Evolutionary conservation across 805 yeast species (phyloP).

Genomic region (Saccharomycopsis malanga): DNA sequence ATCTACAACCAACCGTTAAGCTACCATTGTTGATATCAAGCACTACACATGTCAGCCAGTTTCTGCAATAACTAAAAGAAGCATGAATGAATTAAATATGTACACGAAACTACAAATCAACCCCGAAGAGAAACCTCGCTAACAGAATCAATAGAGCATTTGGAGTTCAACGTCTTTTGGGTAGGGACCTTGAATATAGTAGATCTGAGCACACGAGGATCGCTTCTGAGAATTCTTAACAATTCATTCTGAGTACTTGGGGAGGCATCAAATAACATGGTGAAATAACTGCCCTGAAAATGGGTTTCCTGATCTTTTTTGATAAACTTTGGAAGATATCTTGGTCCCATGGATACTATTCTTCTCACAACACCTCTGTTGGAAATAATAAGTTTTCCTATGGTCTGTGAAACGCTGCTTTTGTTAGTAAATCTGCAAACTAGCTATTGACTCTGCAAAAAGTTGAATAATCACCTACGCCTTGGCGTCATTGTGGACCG

Average conservation of each 20-base stretch:
- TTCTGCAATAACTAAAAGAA: too few species aligned
- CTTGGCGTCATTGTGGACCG: constrained; percentile 53
- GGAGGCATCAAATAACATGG: constrained; percentile 81
- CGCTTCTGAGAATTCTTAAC: constrained; percentile 68
- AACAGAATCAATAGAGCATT: constrained; percentile 42
- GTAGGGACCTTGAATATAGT: constrained; percentile 59
- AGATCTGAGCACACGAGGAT: constrained; percentile 86
- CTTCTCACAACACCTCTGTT: constrained; percentile 94
- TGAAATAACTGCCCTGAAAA: constrained; percentile 83
- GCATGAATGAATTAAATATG: too few species aligned
- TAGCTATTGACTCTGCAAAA: too few species aligned
- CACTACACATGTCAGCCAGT: too few species aligned
- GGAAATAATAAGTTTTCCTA: constrained; percentile 74
- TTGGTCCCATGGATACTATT: constrained; percentile 71
- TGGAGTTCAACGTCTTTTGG: constrained; percentile 44
- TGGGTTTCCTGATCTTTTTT: constrained; percentile 83
- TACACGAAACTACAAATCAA: too few species aligned
- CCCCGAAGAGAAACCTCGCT: constrained; percentile 4
- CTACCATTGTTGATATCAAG: too few species aligned
- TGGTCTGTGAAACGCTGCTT: constrained; percentile 44
- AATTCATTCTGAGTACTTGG: constrained; percentile 83
- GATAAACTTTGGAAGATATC: constrained; percentile 71
- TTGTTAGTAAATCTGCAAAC: constrained; percentile 1
- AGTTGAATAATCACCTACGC: constrained; percentile 32
- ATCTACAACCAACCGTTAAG: too few species aligned